These are phyloP conservation scores for Fusarium austroafricanum DNA, from an alignment of 2,329 filamentous ascomycete genomes.

Conservation along the genomic window DNA sequence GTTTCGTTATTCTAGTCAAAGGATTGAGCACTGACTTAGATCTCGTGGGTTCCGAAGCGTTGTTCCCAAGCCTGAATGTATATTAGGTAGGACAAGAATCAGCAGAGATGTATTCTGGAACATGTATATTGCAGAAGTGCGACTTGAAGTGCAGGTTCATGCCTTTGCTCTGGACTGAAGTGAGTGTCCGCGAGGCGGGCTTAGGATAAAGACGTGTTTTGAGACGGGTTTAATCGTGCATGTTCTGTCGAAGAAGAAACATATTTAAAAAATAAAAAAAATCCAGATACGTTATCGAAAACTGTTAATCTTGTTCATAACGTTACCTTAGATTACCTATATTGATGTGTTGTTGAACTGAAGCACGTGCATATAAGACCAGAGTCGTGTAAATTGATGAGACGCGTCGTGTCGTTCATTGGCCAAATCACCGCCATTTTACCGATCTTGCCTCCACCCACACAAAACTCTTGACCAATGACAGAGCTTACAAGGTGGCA, in stretches of 20 bases:
- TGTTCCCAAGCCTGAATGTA: not conserved
- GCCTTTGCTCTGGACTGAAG: not conserved
- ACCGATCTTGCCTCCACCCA: slow-evolving; percentile 34
- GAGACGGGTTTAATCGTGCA: not conserved
- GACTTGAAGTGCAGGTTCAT: not conserved
- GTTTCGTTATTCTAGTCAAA: not conserved
- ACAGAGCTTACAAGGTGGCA: slow-evolving; percentile 1
- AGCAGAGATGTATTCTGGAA: not conserved
- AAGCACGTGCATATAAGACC: not conserved
- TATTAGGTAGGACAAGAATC: slow-evolving; percentile 1
- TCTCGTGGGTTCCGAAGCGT: not conserved
- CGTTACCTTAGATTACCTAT: not conserved
- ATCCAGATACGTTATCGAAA: not conserved
- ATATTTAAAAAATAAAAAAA: not conserved
- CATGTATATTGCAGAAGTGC: not conserved
- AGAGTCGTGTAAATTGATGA: not conserved
- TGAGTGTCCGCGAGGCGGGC: not conserved
- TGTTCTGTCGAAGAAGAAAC: too few relatives aligned
- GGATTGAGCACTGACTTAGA: slow-evolving; percentile 4
- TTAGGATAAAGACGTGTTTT: not conserved
- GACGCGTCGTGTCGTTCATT: slow-evolving; percentile 25
- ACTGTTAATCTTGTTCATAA: not conserved
- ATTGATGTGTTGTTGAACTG: not conserved
- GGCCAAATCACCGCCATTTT: slow-evolving; percentile 33
- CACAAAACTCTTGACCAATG: slow-evolving; percentile 26